Percentiles rank a stretch among this genome's conserved stretches.
Conservation (phyloP, 306 rosid genomes). For the Lathyrus sativus region DNA sequence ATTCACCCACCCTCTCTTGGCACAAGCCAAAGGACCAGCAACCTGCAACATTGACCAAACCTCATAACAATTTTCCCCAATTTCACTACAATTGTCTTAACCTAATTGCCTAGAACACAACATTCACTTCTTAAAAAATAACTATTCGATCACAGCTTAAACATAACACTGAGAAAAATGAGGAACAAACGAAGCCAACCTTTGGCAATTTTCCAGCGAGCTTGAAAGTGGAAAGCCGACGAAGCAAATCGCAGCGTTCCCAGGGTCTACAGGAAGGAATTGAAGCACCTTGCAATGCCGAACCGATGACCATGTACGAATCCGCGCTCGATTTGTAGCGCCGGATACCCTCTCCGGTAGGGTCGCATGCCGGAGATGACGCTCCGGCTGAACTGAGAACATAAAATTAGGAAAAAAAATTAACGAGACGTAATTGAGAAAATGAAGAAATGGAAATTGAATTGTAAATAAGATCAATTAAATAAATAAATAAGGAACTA, state of each 20-base stretch:
- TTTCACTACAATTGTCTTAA: not conserved
- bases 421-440: not conserved
- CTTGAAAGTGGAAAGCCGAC: conserved; percentile 92
- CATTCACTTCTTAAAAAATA: too few species aligned
- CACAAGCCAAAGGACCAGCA: conserved; percentile 75
- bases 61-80: not conserved
- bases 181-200: conserved; percentile 69
- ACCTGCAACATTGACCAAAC: conserved; percentile 39
- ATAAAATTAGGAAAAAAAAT: too few species aligned
- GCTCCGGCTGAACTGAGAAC: conserved; percentile 84
- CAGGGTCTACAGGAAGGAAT: conserved; percentile 82
- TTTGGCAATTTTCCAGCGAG: conserved; percentile 81
- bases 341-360: conserved; percentile 57
- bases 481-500: not conserved
- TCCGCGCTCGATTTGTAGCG: conserved; percentile 69
- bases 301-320: conserved; percentile 60
- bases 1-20: conserved; percentile 92
- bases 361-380: conserved; percentile 69
- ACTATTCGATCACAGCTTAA: too few species aligned
- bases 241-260: conserved; percentile 92
- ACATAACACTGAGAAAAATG: too few species aligned
- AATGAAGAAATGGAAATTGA: conserved; percentile 3
- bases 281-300: conserved; percentile 57
- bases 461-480: not conserved
- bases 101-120: conserved; percentile 6